Evolutionary conservation across 805 yeast genomes (phyloP).

Genomic region (Candida koratica): DNA sequence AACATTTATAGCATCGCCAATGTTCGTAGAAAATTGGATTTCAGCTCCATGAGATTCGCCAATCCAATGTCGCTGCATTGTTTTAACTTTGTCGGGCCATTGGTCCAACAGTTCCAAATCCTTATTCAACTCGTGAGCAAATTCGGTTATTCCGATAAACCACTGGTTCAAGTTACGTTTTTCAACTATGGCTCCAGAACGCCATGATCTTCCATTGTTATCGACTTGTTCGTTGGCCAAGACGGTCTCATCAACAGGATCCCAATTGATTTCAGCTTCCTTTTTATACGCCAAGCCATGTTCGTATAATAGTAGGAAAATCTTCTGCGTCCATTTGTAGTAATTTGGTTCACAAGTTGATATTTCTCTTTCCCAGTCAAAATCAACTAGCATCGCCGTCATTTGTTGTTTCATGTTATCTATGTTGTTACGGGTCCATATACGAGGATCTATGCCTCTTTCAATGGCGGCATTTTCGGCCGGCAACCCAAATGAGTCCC

Average conservation of each 20-base stretch:
- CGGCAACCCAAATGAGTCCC: constrained; percentile 98
- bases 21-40: constrained; percentile 44
- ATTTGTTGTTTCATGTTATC: constrained; percentile 81
- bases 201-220: constrained; percentile 85
- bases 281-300: constrained; percentile 82
- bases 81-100: constrained; percentile 88
- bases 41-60: constrained; percentile 83
- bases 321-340: constrained; percentile 88
- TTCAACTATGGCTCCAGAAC: constrained; percentile 94
- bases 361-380: constrained; percentile 91
- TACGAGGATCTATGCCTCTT: constrained; percentile 68
- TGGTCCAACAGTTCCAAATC: constrained; percentile 60
- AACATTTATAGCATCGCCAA: constrained; percentile 35
- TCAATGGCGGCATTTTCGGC: constrained; percentile 98
- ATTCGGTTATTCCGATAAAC: constrained; percentile 87
- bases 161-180: constrained; percentile 80
- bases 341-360: constrained; percentile 84
- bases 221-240: constrained; percentile 96
- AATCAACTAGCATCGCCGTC: constrained; percentile 71
- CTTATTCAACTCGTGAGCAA: constrained; percentile 59
- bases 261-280: constrained; percentile 94
- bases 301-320: constrained; percentile 69
- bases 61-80: constrained; percentile 94
- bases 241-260: constrained; percentile 92
- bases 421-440: constrained; percentile 84